Evolutionary conservation across 2,329 filamentous ascomycete genomes (phyloP), one percentile per base, ranked within the genome.

Genomic region (Trichoderma sp.): DNA sequence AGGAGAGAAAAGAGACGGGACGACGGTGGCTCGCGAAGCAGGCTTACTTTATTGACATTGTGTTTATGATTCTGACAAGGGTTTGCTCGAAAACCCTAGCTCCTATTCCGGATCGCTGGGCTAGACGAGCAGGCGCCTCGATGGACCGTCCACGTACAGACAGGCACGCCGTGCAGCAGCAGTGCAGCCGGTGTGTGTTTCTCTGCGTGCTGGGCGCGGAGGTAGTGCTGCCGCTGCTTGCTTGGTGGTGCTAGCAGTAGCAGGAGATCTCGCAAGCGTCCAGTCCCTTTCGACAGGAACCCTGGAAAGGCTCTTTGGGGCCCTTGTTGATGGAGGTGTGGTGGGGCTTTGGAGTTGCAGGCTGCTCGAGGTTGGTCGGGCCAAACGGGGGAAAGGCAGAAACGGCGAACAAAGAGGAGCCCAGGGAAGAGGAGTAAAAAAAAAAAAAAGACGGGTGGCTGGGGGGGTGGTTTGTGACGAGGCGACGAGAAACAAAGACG

Each of bases 21-120:
- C 56, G 68, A 68, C n/a, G 52, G 67, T 34, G 46, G 66, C 61
- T 70, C 59, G 68, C 55, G 58, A 70, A 68, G 72, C 68, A 76
- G 76, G 81, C 82, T 82, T 81, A 85, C 83, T 85, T 85, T 83
- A 85, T 84, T 77, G 83, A 85, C 83, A 85, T 85, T 77, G 76
- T 82, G 30, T 65, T 56, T 65, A 76, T 82, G 39, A 52, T 63
- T 76, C 74, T 70, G 76, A 76, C 74, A 77, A 75, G 76, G 78
- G 49, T 64, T 64, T 77, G 77, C 73, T 73, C 74, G 71, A 73
- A 76, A 76, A 77, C 76, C 77, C 76, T 75, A 76, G 77, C 74
- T 76, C 72, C 71, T 71, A 67, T 69, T 69, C 69, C 70, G 70
- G 70, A 71, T 74, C 64, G 70, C 61, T 67, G 68, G 69, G 65